Conservation (phyloP, 352 stramenopile species). For the Phytophthora vignae region DNA sequence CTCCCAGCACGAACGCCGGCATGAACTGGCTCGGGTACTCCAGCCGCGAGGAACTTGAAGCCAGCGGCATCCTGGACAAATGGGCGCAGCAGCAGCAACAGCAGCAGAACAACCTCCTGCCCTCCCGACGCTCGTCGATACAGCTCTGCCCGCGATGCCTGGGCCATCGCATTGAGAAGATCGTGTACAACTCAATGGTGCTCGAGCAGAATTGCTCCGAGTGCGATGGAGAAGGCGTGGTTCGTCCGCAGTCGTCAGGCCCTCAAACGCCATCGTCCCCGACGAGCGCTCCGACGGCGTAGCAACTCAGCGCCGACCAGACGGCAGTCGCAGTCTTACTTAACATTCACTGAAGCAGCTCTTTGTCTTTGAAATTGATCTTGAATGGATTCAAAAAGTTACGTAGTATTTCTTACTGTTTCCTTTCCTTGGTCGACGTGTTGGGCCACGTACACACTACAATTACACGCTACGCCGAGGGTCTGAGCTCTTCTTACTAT, state of each 20-base stretch:
- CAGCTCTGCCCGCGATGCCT: slow-evolving; percentile 60
- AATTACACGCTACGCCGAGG: slow-evolving; percentile 39
- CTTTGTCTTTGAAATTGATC: no score
- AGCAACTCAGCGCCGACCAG: neutral
- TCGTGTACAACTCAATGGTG: slow-evolving; percentile 61
- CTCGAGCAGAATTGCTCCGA: slow-evolving; percentile 61
- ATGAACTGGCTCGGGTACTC: slow-evolving; percentile 20
- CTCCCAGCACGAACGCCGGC: neutral
- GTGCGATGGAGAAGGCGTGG: slow-evolving; percentile 68
- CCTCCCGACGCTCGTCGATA: slow-evolving; percentile 24
- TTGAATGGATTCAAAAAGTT: slow-evolving; percentile 23
- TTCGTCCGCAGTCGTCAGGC: slow-evolving; percentile 10
- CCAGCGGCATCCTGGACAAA: slow-evolving; percentile 34
- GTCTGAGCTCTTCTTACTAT: slow-evolving; percentile 19
- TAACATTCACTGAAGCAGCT: no score
- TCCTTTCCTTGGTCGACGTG: slow-evolving; percentile 12
- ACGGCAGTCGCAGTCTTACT: no score
- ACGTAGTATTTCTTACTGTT: slow-evolving; percentile 15
- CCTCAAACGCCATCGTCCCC: neutral
- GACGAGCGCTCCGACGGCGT: slow-evolving; percentile 7
- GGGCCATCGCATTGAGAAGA: slow-evolving; percentile 67
- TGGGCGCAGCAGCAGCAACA: slow-evolving; percentile 25
- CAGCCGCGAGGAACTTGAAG: slow-evolving; percentile 31
- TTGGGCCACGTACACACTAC: slow-evolving; percentile 32
- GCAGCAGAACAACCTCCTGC: slow-evolving; percentile 15